These are phyloP conservation scores for Eucalyptus polyanthemos DNA, from an alignment of 345 rosid species.

Conservation along the genomic window DNA sequence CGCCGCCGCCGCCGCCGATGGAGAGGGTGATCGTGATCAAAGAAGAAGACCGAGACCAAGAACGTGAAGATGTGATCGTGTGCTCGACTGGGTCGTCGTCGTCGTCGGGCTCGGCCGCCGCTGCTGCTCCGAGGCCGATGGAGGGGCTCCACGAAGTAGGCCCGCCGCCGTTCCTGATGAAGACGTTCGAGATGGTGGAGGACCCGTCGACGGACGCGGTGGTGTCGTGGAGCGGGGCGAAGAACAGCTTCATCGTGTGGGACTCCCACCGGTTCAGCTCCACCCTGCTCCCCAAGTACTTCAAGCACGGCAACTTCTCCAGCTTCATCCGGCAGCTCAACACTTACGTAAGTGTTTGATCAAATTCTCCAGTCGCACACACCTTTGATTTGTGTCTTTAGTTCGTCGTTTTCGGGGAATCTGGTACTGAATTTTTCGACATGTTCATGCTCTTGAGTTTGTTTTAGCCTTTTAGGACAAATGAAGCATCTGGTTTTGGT, in stretches of 20 bases:
- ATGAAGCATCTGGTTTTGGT: not conserved
- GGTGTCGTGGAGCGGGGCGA: slow-evolving; percentile 53
- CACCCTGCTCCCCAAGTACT: slow-evolving; percentile 46
- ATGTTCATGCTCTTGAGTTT: not conserved
- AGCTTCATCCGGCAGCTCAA: slow-evolving; percentile 81
- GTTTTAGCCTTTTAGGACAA: not conserved
- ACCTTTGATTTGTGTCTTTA: not conserved
- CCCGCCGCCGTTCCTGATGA: slow-evolving; percentile 65
- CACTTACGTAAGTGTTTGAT: slow-evolving; percentile 47
- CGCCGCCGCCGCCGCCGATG: not conserved
- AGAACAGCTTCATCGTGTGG: slow-evolving; percentile 61
- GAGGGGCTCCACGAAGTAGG: slow-evolving; percentile 65
- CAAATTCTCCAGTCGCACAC: not conserved
- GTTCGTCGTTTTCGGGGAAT: not conserved
- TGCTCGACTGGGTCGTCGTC: not conserved
- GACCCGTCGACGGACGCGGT: slow-evolving; percentile 50
- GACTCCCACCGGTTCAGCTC: slow-evolving; percentile 37
- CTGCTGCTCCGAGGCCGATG: slow-evolving; percentile 20
- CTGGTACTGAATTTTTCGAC: not conserved
- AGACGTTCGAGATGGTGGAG: slow-evolving; percentile 69
- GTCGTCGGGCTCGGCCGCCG: not conserved
- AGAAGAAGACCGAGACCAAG: not conserved
- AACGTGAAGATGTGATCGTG: not conserved
- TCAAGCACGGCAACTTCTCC: slow-evolving; percentile 66
- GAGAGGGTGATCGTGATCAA: not conserved